Evolutionary conservation across 805 yeast species (phyloP).

Genomic region (Yamadazyma tumulicola): DNA sequence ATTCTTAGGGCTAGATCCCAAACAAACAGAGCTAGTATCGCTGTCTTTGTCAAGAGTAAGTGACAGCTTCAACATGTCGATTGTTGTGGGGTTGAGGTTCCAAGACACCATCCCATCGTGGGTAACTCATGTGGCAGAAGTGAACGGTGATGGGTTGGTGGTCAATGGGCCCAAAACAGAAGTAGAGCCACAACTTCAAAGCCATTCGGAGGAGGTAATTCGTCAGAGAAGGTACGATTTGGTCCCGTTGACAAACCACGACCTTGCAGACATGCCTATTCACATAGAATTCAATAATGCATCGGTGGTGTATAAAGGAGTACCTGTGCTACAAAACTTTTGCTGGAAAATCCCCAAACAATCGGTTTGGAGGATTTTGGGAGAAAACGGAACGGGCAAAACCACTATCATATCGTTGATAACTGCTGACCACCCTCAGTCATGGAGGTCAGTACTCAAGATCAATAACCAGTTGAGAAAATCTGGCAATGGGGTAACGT

Average conservation of each 20-base stretch:
- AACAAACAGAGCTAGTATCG: conserved; percentile 60
- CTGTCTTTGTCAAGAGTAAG: conserved; percentile 38
- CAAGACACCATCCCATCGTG: conserved; percentile 79
- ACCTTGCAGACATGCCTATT: conserved; percentile 3
- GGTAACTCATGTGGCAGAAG: conserved; percentile 70
- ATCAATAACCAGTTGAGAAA: conserved; percentile 65
- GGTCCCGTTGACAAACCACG: conserved; percentile 5
- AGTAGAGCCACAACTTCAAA: conserved; percentile 9
- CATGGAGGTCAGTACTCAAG: conserved; percentile 73
- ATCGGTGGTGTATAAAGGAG: conserved; percentile 62
- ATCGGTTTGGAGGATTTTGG: conserved; percentile 84
- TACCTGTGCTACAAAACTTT: conserved; percentile 56
- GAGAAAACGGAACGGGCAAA: conserved; percentile 91
- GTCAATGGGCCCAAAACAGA: conserved; percentile 44
- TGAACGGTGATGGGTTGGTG: conserved; percentile 51
- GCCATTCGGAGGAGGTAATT: conserved; percentile 5
- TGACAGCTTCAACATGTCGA: conserved; percentile 43
- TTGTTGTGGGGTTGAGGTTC: conserved; percentile 70
- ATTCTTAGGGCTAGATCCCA: conserved; percentile 84
- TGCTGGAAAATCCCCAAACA: conserved; percentile 67
- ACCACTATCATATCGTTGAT: conserved; percentile 80
- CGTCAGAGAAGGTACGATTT: conserved; percentile 14
- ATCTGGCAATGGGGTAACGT: conserved; percentile 69
- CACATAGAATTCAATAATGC: conserved; percentile 54
- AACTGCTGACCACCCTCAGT: conserved; percentile 95